Evolutionary conservation across 108 stramenopile species (phyloP), one percentile per base, ranked within the genome.

Genomic region (Asterionellopsis glacialis): DNA sequence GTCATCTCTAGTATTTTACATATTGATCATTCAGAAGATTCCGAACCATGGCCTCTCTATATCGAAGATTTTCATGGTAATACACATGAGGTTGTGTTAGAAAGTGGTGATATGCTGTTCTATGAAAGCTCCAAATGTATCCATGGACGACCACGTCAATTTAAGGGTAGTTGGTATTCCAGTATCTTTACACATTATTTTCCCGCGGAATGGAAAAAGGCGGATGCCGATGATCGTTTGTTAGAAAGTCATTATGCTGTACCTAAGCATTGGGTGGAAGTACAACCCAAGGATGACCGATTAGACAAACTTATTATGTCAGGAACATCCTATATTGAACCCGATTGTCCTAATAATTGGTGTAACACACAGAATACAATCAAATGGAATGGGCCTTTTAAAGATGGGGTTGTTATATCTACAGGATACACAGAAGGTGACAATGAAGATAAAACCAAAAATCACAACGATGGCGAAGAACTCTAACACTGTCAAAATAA

Each of bases 1-100:
- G 72, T 84, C 39, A 80, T 87, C 9, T 71, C 74, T 18, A 63
- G 68, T 22, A 87, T 87, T 49, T 69, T 80, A 13, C 83, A 87
- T 50, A 64, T 87, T 11, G 82, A 75, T 39, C 78, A 74, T 38
- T 59, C 51, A 6, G 73, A 63, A 16, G 70, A 73, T 41, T 55
- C 61, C 15, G 63, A 76, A 52, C 77, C 77, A 21, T 85, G 84
- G 84, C 81, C 81, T 11, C 49, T 77, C 23, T 63, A 74, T 1
- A 76, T 83, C 42, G 82, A 83, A 70, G 77, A 72, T 56, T 77
- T 74, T 63, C 61, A 74, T 7, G 82, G 82, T 0, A 76, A 74
- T 53, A 65, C 62, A 18, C 71, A 77, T 56, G 62, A 72, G 55
- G 70, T 83, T 4, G 71, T 66, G 26, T 61, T 87, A 39, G 65